phyloP scores from a whole-genome alignment of 495 filamentous ascomycete genomes.

The Darksidea phi region DNA sequence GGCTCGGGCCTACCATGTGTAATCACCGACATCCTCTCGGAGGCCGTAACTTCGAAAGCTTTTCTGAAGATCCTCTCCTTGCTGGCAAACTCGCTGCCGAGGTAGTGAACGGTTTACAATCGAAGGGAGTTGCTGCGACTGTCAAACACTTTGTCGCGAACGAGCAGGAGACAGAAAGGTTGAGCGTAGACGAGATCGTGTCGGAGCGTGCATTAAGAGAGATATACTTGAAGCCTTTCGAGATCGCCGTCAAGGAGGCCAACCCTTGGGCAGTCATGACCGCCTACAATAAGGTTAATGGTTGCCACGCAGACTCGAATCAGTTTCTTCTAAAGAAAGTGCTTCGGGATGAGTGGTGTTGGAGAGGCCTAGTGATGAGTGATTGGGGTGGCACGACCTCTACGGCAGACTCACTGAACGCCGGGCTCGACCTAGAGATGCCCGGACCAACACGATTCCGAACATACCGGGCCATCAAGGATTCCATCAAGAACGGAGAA shows the following conservation, averaged over 20 bases:
- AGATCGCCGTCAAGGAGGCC: constrained; percentile 24
- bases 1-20: constrained; percentile 73
- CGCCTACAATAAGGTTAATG: constrained; percentile 33
- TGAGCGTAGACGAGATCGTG: constrained; percentile 65
- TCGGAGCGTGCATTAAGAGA: constrained; percentile 61
- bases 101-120: constrained; percentile 68
- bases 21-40: constrained; percentile 74
- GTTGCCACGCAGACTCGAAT: constrained; percentile 19
- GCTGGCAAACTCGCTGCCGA: constrained; percentile 66
- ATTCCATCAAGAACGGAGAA: constrained; percentile 11
- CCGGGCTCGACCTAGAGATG: constrained; percentile 33
- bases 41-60: constrained; percentile 75
- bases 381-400: constrained; percentile 32
- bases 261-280: constrained; percentile 32
- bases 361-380: constrained; percentile 31
- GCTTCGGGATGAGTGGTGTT: constrained; percentile 28
- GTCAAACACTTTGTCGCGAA: constrained; percentile 84
- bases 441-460: constrained; percentile 18
- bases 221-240: constrained; percentile 30
- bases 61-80: constrained; percentile 75
- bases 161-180: constrained; percentile 72
- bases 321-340: constrained; percentile 24
- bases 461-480: constrained; percentile 2
- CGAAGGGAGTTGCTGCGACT: constrained; percentile 66
- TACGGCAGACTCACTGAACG: constrained; percentile 19